Percentiles rank a stretch among this genome's conserved stretches.
phyloP scores from a whole-genome alignment of 495 filamentous ascomycete species.

The Lasiosphaeria ovina region DNA sequence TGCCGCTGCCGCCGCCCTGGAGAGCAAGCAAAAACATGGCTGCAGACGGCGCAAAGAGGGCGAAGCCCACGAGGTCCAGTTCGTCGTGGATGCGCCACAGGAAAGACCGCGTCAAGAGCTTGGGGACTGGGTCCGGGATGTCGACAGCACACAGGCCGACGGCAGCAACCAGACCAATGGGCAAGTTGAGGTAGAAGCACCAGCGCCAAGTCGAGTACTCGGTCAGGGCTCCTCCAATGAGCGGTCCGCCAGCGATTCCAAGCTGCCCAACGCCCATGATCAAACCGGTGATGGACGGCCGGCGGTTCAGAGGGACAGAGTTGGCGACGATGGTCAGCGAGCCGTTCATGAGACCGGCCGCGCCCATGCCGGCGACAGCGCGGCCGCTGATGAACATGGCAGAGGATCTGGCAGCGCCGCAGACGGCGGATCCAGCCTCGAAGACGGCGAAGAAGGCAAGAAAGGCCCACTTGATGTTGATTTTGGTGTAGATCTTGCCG shows the following conservation, averaged over 20 bases:
- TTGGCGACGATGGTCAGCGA: slow-evolving; percentile 35
- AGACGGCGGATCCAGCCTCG: slow-evolving; percentile 50
- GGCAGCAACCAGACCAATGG: slow-evolving; percentile 61
- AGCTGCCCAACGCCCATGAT: slow-evolving; percentile 58
- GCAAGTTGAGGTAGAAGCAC: slow-evolving; percentile 71
- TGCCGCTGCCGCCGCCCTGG: slow-evolving; percentile 69
- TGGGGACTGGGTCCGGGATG: slow-evolving; percentile 47
- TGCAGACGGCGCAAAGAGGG: slow-evolving; percentile 64
- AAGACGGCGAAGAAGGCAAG: slow-evolving; percentile 40
- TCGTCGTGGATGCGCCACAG: slow-evolving; percentile 44
- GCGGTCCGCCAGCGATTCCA: slow-evolving; percentile 64
- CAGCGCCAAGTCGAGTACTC: slow-evolving; percentile 55
- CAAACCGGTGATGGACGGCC: slow-evolving; percentile 38
- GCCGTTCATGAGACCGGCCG: slow-evolving; percentile 40
- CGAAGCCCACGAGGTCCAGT: slow-evolving; percentile 65
- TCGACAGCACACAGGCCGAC: slow-evolving; percentile 52
- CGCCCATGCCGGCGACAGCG: slow-evolving; percentile 52
- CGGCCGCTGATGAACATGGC: slow-evolving; percentile 53
- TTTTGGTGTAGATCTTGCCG: slow-evolving; percentile 52
- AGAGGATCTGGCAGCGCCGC: slow-evolving; percentile 47
- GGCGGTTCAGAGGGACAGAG: slow-evolving; percentile 36
- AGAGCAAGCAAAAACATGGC: slow-evolving; percentile 70
- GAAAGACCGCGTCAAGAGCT: slow-evolving; percentile 32
- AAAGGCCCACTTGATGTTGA: slow-evolving; percentile 44
- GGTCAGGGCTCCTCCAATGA: slow-evolving; percentile 56